A percentile compares a stretch with the other conserved stretches of the same genome.
Conservation (phyloP, 1,284 basidiomycete species). For the Rhodotorula sp. region DNA sequence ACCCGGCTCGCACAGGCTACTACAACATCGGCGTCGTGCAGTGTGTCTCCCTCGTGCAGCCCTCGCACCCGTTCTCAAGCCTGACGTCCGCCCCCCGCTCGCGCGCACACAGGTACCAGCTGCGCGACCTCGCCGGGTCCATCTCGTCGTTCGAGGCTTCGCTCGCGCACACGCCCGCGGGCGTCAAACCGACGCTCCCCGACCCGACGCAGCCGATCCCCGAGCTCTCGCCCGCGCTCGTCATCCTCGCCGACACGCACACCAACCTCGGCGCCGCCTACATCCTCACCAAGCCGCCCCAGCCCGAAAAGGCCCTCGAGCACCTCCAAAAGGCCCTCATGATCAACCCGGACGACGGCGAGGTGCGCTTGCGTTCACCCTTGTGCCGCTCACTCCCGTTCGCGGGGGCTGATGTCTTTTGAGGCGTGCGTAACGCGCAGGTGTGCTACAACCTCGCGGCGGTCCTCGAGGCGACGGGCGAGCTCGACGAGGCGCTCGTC, state of each 20-base stretch:
- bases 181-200: slow-evolving; percentile 11
- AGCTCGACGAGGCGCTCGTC: slow-evolving; percentile 38
- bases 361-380: slow-evolving; percentile 11
- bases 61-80: not conserved
- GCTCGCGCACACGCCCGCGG: slow-evolving; percentile 19
- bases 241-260: slow-evolving; percentile 40
- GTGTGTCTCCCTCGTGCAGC: slow-evolving; percentile 6
- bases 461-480: slow-evolving; percentile 37
- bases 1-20: slow-evolving; percentile 10
- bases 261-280: slow-evolving; percentile 42
- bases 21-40: slow-evolving; percentile 44
- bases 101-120: slow-evolving; percentile 28
- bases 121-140: slow-evolving; percentile 24
- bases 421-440: no score
- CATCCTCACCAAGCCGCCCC: slow-evolving; percentile 36
- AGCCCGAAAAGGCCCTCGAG: slow-evolving; percentile 36
- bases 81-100: not conserved
- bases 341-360: slow-evolving; percentile 42
- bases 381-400: no score
- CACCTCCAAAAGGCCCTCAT: slow-evolving; percentile 40
- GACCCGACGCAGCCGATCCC: slow-evolving; percentile 20
- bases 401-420: no score
- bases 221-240: slow-evolving; percentile 30
- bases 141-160: slow-evolving; percentile 37
- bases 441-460: slow-evolving; percentile 41